Evolutionary conservation across 805 yeast genomes (phyloP), one percentile per base, ranked within the genome.

Genomic region (Priceomyces melissophilus): DNA sequence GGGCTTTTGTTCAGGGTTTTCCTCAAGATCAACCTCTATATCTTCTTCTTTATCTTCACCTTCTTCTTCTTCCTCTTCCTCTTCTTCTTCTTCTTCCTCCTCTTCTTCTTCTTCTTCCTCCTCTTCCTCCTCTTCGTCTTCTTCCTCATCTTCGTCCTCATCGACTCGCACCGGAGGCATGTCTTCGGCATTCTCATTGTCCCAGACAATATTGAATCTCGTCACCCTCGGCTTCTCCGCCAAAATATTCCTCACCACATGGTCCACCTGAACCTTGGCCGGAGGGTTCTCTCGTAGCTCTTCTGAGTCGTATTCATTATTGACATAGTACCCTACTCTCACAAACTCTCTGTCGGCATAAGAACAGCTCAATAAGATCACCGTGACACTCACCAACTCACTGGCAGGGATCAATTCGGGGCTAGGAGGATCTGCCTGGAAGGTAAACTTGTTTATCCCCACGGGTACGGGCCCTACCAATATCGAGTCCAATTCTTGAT

Each of bases 391-490:
- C 10, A 93, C 97, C 47, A 93, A 74, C 60, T 93, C 99, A 50
- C 88, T 83, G 3, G 96, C 96, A 0, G 99, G 99, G 49, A 93
- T 93, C 50, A 90, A 65, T 52, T 91, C 98, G 0, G 97, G 95
- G 1, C 91, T 81, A 1, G 99, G 99, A 0, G 99, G 96, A 55
- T 95, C 98, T 0, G 98, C 97, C 13, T 87, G 80, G 61, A 93
- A 85, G 9, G 90, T 75, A 55, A 93, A 93, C 63, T 91, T 89
- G 59, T 93, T 93, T 31, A 91, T 81, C 1, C 99, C 99, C 2
- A 93, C 96, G 0, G 99, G 99, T 2, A 93, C 96, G 0, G 99
- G 99, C 0, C 99, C 99, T 3, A 93, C 99, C n/a, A 93, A 68
- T 30, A 93, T 81, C 1, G 97, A 89, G 58, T 93, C 99, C 41